Base-by-base conservation (phyloP, 163 green algal genomes). In the Volvox carteri region DNA sequence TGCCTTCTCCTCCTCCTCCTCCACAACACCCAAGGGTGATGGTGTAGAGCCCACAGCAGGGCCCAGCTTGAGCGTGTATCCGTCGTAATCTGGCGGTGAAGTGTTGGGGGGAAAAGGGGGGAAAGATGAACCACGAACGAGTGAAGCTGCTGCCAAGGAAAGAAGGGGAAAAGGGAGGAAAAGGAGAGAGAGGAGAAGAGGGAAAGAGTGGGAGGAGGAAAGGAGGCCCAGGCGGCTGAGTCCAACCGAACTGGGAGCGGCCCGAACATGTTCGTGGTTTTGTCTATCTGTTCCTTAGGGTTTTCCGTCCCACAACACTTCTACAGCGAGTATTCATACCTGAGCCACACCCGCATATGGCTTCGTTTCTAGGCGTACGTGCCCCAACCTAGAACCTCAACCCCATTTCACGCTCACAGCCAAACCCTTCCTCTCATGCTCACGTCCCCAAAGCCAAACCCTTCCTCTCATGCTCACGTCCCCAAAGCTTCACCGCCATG, bases 31-130 rank as follows among this genome's bases (percentile, higher is more conserved):
- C 23, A 19, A 5, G 0, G 48, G 62, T 33, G 8, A 33, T 0
- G 48, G 62, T 33, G 8, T 35, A 3, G 23, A 21, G 7, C 23
- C 21, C 23, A 41, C 46, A 5, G 68, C 67, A 30, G 67, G 48
- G 30, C 46, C 65, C 25, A 87, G 81, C 33, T 56, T 41, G 7
- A 88, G 83, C 25, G 83, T 88, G 48, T 88, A 88, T 11, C 83
- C 83, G 50, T 88, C 83, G 21, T 88, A 88, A 18, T 88, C 83
- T 88, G 37, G 44, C 7, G 58, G 58, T 23, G 21, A 70, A 21
- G 58, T 23, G 58, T 37, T 18, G 58, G 11, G 25, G 6, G 14
- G 21, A 23, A n/a, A n/a, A n/a, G n/a, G n/a, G n/a, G n/a, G n/a
- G n/a, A n/a, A n/a, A n/a, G n/a, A n/a, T n/a, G n/a, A n/a, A n/a